Base-by-base conservation (phyloP, 163 green algal species). In the Scenedesmus sp. region DNA sequence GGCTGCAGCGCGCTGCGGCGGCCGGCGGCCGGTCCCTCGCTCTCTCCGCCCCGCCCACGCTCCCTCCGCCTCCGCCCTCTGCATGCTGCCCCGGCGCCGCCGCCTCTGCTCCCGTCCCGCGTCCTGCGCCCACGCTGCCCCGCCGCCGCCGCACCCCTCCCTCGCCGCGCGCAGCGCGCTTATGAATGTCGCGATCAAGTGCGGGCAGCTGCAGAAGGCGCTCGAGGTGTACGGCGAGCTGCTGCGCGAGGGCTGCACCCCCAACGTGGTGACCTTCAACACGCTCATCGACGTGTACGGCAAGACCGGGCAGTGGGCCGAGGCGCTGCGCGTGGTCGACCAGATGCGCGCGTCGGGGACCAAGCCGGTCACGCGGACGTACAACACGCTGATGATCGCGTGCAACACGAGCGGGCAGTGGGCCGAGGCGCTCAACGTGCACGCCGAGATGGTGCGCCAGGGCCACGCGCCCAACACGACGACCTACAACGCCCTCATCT, bases 401-500 rank as follows among this genome's bases (percentile, higher is more conserved):
- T 93, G 87, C 80, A 91, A 91, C 70, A 88, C 78, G 67, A 86
- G 80, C 70, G 87, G 85, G n/a, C 84, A 89, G 77, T 86, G 80
- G 69, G 78, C 83, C 60, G 87, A 91, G 75, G 84, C 86, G 29
- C 79, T 91, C 24, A 56, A 53, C 0, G 77, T 85, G 53, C 87
- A 88, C 57, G 22, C 24, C 15, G 75, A 65, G 17, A 88, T 94
- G 87, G 29, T 87, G 36, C 57, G 65, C 20, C 60, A 44, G 28
- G 87, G 89, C 22, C 70, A 90, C 44, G 28, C 56, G 29, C 91
- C 92, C 56, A 93, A 91, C 82, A 88, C 86, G 14, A 91, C 85
- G 54, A 92, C 86, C 13, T 96, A 91, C 86, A 95, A 95, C 72
- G 86, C 88, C 1, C 86, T 96, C 50, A 88, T 96, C 64, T 86